Evolutionary conservation across 2,329 filamentous ascomycete species (phyloP).

Genomic region (Tolypocladium capitatum): DNA sequence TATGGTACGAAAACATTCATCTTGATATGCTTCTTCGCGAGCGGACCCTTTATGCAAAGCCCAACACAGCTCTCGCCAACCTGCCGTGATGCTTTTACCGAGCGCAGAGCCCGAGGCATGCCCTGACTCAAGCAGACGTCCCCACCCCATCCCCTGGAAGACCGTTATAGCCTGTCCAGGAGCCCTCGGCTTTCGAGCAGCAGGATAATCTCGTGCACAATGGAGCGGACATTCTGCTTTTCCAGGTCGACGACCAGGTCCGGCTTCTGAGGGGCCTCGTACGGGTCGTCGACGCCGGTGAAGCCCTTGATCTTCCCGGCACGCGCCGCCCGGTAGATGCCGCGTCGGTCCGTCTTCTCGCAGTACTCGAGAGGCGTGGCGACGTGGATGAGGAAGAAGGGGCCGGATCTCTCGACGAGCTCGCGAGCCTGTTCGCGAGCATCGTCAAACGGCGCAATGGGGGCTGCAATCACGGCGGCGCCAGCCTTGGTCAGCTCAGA

Average conservation of each 20-base stretch:
- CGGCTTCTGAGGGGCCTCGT: conserved; percentile 71
- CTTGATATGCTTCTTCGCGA: no score
- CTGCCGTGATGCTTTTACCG: not conserved
- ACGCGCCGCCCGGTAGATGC: conserved; percentile 75
- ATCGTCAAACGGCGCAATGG: conserved; percentile 83
- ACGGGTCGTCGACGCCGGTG: conserved; percentile 95
- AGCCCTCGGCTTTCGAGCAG: conserved; percentile 81
- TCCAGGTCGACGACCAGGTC: conserved; percentile 75
- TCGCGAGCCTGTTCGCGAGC: conserved; percentile 68
- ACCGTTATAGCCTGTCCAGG: conserved; percentile 52
- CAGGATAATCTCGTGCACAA: conserved; percentile 93
- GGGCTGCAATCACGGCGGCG: conserved; percentile 88
- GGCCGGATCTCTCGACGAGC: conserved; percentile 74
- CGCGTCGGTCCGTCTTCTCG: conserved; percentile 89
- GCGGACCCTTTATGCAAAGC: no score
- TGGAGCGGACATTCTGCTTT: conserved; percentile 79
- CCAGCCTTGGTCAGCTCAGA: conserved; percentile 87
- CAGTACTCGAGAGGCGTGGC: conserved; percentile 83
- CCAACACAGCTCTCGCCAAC: no score
- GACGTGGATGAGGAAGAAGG: conserved; percentile 92
- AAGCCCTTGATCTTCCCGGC: conserved; percentile 93
- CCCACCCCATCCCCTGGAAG: not conserved
- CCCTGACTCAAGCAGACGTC: no score
- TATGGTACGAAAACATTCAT: no score
- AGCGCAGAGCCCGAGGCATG: not conserved